Evolutionary conservation across 1,139 yeast genomes (phyloP).

Genomic region (Geotrichum aggregatum): DNA sequence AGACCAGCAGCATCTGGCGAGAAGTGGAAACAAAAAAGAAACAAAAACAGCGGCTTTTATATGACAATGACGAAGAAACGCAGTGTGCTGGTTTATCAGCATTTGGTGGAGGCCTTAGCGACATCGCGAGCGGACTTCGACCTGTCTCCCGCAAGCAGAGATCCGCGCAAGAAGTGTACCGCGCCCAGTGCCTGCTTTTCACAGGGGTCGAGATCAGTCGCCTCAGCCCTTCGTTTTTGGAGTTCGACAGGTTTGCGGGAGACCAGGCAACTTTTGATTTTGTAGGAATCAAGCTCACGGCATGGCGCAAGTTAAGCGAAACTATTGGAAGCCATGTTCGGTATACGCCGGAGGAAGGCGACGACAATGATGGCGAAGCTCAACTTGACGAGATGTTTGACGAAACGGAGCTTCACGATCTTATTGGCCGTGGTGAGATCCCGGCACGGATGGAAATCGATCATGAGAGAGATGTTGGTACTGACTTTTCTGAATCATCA

Average conservation of each 20-base stretch:
- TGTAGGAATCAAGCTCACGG: not conserved
- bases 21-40: constrained; percentile 1
- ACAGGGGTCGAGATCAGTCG: constrained; percentile 21
- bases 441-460: not conserved
- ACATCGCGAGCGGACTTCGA: constrained; percentile 16
- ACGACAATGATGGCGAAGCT: too few species aligned
- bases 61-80: constrained; percentile 17
- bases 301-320: not conserved
- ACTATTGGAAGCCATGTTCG: not conserved
- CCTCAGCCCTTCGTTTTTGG: constrained; percentile 3
- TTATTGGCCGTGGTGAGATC: not conserved
- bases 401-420: not conserved
- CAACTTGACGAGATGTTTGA: constrained; percentile 1
- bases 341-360: not conserved
- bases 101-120: constrained; percentile 20
- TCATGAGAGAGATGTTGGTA: not conserved
- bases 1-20: constrained; percentile 2
- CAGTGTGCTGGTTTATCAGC: constrained; percentile 18
- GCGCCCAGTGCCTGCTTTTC: constrained; percentile 19
- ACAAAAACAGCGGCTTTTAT: not conserved
- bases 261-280: constrained; percentile 12
- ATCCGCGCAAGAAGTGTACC: constrained; percentile 9
- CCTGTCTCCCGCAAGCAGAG: not conserved
- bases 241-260: constrained; percentile 8
- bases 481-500: not conserved